These are phyloP conservation scores for Leishmania aethiopica DNA, from an alignment of 208 protist species.

Conservation along the genomic window DNA sequence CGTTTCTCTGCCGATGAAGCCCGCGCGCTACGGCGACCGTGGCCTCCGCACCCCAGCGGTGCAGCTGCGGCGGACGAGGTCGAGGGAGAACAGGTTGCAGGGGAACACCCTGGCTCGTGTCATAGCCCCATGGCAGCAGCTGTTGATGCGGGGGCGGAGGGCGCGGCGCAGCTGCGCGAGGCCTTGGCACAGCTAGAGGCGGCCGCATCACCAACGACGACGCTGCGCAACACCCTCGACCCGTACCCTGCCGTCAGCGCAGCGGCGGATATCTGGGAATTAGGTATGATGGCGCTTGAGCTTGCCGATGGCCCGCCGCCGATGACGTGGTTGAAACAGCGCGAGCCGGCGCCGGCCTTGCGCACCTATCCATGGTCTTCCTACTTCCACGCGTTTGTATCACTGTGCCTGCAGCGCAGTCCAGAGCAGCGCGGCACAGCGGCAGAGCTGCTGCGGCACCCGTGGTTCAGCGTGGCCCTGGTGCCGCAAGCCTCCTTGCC, in stretches of 20 bases:
- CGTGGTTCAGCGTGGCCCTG: constrained; percentile 73
- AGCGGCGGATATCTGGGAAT: constrained; percentile 71
- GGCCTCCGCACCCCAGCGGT: constrained; percentile 13
- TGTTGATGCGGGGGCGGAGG: background rate
- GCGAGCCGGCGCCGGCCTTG: constrained; percentile 39
- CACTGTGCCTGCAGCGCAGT: constrained; percentile 47
- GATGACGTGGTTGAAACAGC: constrained; percentile 46
- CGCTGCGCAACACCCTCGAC: constrained; percentile 33
- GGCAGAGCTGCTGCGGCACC: constrained; percentile 68
- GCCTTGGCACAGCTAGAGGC: constrained; percentile 10
- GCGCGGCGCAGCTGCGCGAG: constrained; percentile 9
- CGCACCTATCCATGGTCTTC: constrained; percentile 41
- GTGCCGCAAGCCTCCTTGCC: constrained; percentile 24
- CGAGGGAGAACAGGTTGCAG: background rate
- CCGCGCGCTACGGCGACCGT: constrained; percentile 20
- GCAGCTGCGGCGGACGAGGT: background rate
- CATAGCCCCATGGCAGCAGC: background rate
- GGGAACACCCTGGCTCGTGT: background rate
- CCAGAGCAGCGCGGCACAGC: constrained; percentile 54
- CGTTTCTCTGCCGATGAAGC: constrained; percentile 20
- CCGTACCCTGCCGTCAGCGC: constrained; percentile 23
- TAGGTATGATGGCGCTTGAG: constrained; percentile 74
- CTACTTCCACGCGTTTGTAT: constrained; percentile 69
- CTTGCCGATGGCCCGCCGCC: constrained; percentile 60
- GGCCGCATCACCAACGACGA: constrained; percentile 12